Conservation (phyloP, 192 early-diverging fungal genomes). For the Coemansia sp. region DNA sequence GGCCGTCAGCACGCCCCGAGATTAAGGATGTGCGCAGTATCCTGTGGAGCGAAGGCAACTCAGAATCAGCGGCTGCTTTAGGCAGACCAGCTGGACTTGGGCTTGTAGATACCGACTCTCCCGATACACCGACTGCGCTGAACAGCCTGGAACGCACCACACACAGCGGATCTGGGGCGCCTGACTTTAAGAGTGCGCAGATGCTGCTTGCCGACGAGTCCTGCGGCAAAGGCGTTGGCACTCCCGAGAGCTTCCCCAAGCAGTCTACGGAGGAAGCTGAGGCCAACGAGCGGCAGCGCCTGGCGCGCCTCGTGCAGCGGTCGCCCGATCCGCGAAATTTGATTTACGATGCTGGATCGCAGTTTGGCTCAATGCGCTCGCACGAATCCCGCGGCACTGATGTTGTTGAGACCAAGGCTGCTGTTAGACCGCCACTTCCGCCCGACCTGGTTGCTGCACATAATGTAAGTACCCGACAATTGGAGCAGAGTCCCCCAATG, state of each 20-base stretch:
- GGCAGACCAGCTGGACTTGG: constrained; percentile 4
- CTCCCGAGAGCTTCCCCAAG: background rate
- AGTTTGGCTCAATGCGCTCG: constrained; percentile 53
- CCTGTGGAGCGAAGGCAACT: constrained; percentile 27
- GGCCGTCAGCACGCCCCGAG: constrained; percentile 44
- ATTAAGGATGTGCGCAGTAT: constrained; percentile 43
- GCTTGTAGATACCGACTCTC: constrained; percentile 1
- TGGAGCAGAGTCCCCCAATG: background rate
- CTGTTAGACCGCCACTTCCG: background rate
- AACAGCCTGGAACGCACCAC: constrained; percentile 20
- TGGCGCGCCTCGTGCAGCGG: constrained; percentile 38
- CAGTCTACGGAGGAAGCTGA: background rate
- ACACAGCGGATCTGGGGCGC: background rate
- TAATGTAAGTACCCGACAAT: constrained; percentile 13
- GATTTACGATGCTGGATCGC: constrained; percentile 52
- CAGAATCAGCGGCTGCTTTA: constrained; percentile 7
- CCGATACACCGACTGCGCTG: constrained; percentile 15
- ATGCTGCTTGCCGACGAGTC: background rate
- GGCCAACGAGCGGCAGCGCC: background rate
- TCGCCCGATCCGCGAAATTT: constrained; percentile 54
- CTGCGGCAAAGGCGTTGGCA: too few relatives aligned
- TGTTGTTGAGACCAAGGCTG: background rate
- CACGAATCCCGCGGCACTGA: constrained; percentile 18
- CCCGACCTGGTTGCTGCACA: background rate
- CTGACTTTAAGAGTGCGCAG: background rate